Base-by-base conservation (phyloP, 345 rosid species). In the Populus simonii region DNA sequence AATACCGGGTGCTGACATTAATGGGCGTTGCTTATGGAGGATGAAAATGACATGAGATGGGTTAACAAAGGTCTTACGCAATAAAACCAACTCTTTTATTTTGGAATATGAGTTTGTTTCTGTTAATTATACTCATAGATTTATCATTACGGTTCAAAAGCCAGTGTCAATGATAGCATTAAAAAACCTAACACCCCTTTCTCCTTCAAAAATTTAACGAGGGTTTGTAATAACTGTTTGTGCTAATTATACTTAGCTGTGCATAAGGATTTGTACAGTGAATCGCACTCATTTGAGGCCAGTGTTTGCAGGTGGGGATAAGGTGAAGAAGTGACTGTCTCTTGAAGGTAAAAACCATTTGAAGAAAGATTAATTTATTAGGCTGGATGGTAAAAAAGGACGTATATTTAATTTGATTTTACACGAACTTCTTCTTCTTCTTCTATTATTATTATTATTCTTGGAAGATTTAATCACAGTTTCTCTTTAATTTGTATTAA, bases 1-100 rank as follows among this genome's bases (percentile, higher is more conserved):
- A n/a, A 38, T 33, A 47, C 72, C 57, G 73, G 17, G 61, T 35
- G 55, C 69, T 47, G 83, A 71, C 67, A 61, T 51, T 1, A 20
- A 8, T 22, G 49, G 75, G n/a, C 69, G 15, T 66, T 17, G 7
- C 9, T 16, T 11, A 10, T 59, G 15, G 27, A 23, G 5, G 65
- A 12, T 3, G 65, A 59, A 59, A n/a, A 43, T 22, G 61, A 55
- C 22, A n/a, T 55, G 12, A 8, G 25, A 53, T 7, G 22, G 61
- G 61, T n/a, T 55, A 2, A 22, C 20, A 0, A 55, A 55, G 11
- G 18, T 7, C n/a, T 22, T 20, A 55, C 61, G 61, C 61, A 22
- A 55, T 55, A 7, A 55, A 55, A 20, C 22, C 1, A 16, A 16
- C 2, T 55, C 23, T 53, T 20, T 53, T 18, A 2, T 7, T 0